These are phyloP conservation scores for Monosporascus cannonballus DNA, from an alignment of 2,329 filamentous ascomycete species.

Conservation along the genomic window DNA sequence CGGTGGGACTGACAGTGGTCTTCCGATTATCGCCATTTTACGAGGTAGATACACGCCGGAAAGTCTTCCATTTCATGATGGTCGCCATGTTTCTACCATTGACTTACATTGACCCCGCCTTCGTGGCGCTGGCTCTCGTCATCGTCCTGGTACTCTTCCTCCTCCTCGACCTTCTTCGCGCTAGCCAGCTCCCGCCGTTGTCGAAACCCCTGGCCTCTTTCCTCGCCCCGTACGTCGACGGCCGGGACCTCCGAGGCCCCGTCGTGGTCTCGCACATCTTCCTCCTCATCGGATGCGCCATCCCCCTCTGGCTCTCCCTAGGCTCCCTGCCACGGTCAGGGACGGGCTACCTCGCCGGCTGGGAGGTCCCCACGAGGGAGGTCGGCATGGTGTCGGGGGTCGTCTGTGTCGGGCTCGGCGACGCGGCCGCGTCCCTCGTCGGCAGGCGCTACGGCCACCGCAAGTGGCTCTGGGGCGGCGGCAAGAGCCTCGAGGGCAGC, in stretches of 20 bases:
- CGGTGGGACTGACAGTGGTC: slow-evolving; percentile 66
- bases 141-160: slow-evolving; percentile 80
- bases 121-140: slow-evolving; percentile 71
- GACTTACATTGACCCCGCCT: slow-evolving; percentile 80
- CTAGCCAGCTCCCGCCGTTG: slow-evolving; percentile 84
- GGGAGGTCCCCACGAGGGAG: slow-evolving; percentile 70
- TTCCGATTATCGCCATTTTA: slow-evolving; percentile 68
- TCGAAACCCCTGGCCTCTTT: slow-evolving; percentile 82
- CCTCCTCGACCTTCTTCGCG: slow-evolving; percentile 80
- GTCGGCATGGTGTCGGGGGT: slow-evolving; percentile 89
- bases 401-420: slow-evolving; percentile 89
- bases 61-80: slow-evolving; percentile 98
- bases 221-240: slow-evolving; percentile 89
- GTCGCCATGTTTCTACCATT: slow-evolving; percentile 89
- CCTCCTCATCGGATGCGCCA: slow-evolving; percentile 86
- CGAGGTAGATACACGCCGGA: slow-evolving; percentile 91
- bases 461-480: slow-evolving; percentile 96
- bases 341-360: slow-evolving; percentile 54
- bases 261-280: slow-evolving; percentile 97
- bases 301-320: slow-evolving; percentile 85
- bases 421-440: slow-evolving; percentile 86
- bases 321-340: slow-evolving; percentile 59
- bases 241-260: slow-evolving; percentile 83
- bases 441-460: slow-evolving; percentile 77
- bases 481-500: slow-evolving; percentile 88